phyloP scores from a whole-genome alignment of 306 rosid genomes.

The Glycine soja region DNA sequence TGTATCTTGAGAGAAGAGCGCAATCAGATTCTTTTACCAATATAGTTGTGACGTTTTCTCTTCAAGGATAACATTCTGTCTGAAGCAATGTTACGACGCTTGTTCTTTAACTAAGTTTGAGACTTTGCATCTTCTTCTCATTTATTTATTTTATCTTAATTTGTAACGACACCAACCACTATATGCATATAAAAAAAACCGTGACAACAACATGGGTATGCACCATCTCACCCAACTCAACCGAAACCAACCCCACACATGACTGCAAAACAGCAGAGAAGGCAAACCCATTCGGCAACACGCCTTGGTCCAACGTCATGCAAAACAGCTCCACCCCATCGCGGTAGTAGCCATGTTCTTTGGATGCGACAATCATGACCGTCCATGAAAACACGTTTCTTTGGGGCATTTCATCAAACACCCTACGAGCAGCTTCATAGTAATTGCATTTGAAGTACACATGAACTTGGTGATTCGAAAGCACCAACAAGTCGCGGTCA shows the following conservation, averaged over 20 bases:
- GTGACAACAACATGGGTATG: constrained; percentile 71
- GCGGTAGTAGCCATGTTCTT: constrained; percentile 55
- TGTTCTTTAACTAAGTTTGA: too few species aligned
- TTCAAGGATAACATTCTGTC: too few species aligned
- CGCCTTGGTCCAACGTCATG: constrained; percentile 62
- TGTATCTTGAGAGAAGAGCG: too few species aligned
- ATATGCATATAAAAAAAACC: constrained; percentile 64
- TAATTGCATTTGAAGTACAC: constrained; percentile 67
- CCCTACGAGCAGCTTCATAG: constrained; percentile 51
- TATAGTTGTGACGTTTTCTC: too few species aligned
- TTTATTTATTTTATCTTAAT: too few species aligned
- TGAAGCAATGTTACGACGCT: too few species aligned
- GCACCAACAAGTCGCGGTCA: constrained; percentile 55
- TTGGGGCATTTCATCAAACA: constrained; percentile 69
- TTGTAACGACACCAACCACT: constrained; percentile 60
- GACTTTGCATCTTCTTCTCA: too few species aligned
- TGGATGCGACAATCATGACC: constrained; percentile 68
- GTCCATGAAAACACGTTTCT: constrained; percentile 79
- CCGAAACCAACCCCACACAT: constrained; percentile 63
- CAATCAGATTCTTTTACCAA: too few species aligned
- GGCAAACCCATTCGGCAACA: constrained; percentile 67
- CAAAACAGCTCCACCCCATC: constrained; percentile 63
- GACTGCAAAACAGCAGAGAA: constrained; percentile 69
- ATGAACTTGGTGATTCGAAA: constrained; percentile 63
- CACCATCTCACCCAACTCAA: constrained; percentile 62